Base-by-base conservation (phyloP, 2,329 filamentous ascomycete species). In the Phymatotrichopsis omnivora region DNA sequence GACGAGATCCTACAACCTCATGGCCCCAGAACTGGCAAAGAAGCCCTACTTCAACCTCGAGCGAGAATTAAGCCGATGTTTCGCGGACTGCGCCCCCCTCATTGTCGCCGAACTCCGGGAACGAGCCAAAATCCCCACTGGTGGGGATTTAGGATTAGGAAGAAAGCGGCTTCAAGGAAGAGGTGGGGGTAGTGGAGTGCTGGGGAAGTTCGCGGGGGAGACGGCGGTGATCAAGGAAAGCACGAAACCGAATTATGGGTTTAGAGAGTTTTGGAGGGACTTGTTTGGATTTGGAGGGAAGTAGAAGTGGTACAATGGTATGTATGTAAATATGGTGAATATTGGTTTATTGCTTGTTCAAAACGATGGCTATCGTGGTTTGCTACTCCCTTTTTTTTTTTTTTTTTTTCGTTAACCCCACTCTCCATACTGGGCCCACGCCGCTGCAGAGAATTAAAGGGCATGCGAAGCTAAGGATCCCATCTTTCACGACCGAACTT, bases 11-110 rank as follows among this genome's bases (percentile, higher is more conserved):
- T 98, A 98, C 68, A 96, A 96, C 58, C 74, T 96, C 3, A 89
- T 93, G 78, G 89, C 91, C 0, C 91, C 91, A 0, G 80, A 85
- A 43, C 71, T 94, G 2, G 87, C 89, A 2, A 93, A 91, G 65
- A 94, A 94, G 63, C 85, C 89, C 0, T 96, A 96, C 63, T 86
- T 85, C 60, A 79, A 72, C 2, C 74, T 96, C 6, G 76, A 86
- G 33, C 76, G 89, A 37, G 91, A 98, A 64, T 70, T 96, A 12
- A 72, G 71, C 23, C 70, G 75, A 2, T 95, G 87, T 61, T 96
- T 79, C 60, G 82, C 85, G 1, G 87, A 94, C 49, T 80, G 93
- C 1, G 89, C 89, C 5, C 85, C 85, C 0, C 68, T 72, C 35
- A 64, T 96, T 3, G 75, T 85, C 0, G 69, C 72, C 2, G 78